Evolutionary conservation across 177 flowering plant species (phyloP), one percentile per base, ranked within the genome.

Genomic region (Vitis hybrid): DNA sequence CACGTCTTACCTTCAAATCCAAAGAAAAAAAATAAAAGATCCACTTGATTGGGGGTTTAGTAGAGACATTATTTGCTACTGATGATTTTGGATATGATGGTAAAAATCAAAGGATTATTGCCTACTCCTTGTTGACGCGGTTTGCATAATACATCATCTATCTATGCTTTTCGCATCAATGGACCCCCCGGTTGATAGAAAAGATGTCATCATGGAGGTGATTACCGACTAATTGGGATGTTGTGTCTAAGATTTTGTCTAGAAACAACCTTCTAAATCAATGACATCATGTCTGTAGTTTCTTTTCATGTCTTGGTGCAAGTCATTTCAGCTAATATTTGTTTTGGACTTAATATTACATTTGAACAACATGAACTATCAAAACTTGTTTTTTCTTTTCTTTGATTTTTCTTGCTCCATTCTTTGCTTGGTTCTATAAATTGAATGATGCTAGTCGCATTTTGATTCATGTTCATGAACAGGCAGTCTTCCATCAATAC

Each of bases 211-310:
- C 13, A 8, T 40, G 2, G 58, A 35, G 58, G 59, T 69, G 67
- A 54, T 69, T 68, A 52, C 0, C 17, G 69, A 58, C 70, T 67
- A 60, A 70, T 60, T 27, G 27, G 21, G 71, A 50, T 69, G 64
- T 67, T 46, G 32, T 52, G 51, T 67, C 49, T 51, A 21, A 19
- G 24, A 15, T 11, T 7, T 57, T 62, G 65, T 63, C 19, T 48
- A 48, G 64, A 67, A 66, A 77, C 67, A 57, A 24, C 69, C 67
- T 70, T 54, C 66, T 73, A 60, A 70, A 66, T 77, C 77, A 73
- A 48, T 14, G 58, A 35, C 52, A 46, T 68, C 72, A 49, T 71
- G 78, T 75, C 74, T 75, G n/a, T 49, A n/a, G 12, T 48, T 46
- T 62, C 60, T 35, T 54, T 52, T 35, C 54, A 10, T 58, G 64